phyloP scores from a whole-genome alignment of 352 stramenopile genomes.

The Aphanomyces astaci region DNA sequence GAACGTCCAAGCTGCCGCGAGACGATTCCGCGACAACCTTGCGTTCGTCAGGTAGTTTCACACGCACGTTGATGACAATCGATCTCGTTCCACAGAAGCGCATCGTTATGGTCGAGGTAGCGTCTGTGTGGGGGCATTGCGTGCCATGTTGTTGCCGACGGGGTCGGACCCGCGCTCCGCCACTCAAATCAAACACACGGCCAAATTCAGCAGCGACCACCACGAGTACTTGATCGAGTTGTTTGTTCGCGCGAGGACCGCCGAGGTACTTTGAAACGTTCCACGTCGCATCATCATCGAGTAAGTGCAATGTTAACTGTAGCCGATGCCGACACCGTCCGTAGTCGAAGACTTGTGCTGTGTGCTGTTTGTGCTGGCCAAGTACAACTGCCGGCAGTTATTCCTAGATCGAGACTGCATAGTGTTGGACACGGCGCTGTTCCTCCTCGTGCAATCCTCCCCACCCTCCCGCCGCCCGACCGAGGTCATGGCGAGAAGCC shows the following conservation, averaged over 20 bases:
- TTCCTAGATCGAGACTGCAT: slow-evolving; percentile 10
- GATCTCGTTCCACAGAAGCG: too few relatives aligned
- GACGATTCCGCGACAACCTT: background rate
- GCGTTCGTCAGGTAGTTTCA: slow-evolving; percentile 7
- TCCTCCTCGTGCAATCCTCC: slow-evolving; percentile 11
- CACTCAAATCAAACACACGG: slow-evolving; percentile 15
- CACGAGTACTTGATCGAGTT: slow-evolving; percentile 7
- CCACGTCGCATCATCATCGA: background rate
- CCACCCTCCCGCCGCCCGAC: background rate
- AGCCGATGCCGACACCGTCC: background rate
- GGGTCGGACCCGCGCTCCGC: background rate
- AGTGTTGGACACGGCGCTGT: slow-evolving; percentile 7
- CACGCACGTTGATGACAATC: too few relatives aligned
- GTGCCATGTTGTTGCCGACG: slow-evolving; percentile 4
- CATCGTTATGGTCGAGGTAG: background rate
- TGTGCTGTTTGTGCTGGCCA: slow-evolving; percentile 20
- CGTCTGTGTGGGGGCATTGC: slow-evolving; percentile 8
- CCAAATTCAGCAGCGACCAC: slow-evolving; percentile 10
- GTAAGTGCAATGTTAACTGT: background rate
- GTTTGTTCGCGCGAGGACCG: slow-evolving; percentile 11
- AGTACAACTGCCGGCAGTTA: slow-evolving; percentile 17
- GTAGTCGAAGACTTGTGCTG: background rate
- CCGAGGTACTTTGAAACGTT: background rate
- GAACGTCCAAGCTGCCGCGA: slow-evolving; percentile 10
- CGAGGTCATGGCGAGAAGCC: background rate